Evolutionary conservation across 768 basidiomycete species (phyloP), one percentile per base, ranked within the genome.

Genomic region (Podaxis mareebaensis): DNA sequence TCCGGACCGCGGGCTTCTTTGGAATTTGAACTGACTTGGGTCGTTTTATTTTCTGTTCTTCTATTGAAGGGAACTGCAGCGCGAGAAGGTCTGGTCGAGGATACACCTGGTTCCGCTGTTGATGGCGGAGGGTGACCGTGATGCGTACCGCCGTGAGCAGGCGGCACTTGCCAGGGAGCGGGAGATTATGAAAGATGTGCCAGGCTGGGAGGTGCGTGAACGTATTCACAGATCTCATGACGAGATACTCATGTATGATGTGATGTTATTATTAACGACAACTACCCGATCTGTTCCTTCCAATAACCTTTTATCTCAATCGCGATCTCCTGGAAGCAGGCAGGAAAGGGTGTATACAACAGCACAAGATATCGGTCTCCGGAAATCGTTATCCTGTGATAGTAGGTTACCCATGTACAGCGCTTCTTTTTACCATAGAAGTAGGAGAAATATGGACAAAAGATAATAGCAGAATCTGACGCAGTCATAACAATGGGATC

Each of bases 51-150:
- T 24, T 38, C 12, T 59, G 3, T 15, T 36, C 58, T 72, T 73
- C 72, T 74, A 73, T 65, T 69, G 70, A 81, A 99, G 96, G 76
- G 96, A 99, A 79, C 82, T 99, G 46, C 82, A 91, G 74, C 85
- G 96, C 66, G 96, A 99, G 80, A 90, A 91, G 77, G 87, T 88
- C 39, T 98, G 96, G 96, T 92, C 95, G 63, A 87, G 96, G 66
- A 95, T 99, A 72, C 89, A 99, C 79, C 85, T 97, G 38, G 89
- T 95, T 36, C 97, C 96, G 10, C 74, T 98, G 62, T 83, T 99
- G 52, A 82, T 96, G 68, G 96, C 96, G 42, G 96, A 99, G 74
- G 89, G 89, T 3, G 96, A 99, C 79, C 90, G 97, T 60, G 94
- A 96, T 74, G 81, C 83, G 61, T 95, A 92, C 79, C 83, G 93